Conservation (phyloP, 495 filamentous ascomycete genomes). For the Thozetella sp. region DNA sequence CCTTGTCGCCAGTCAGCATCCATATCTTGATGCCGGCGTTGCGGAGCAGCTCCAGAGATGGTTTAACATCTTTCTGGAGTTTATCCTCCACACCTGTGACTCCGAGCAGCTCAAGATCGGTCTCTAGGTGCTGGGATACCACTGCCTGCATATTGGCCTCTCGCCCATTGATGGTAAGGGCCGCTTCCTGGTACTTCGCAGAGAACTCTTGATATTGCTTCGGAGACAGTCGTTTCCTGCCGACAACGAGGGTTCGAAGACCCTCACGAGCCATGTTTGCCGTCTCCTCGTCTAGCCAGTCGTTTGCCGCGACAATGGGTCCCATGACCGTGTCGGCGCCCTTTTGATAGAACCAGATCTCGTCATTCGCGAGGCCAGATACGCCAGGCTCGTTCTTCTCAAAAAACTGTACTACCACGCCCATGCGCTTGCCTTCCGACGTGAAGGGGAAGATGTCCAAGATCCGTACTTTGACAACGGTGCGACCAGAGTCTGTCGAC, state of each 20-base stretch:
- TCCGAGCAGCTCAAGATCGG: conserved; percentile 86
- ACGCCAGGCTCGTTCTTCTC: conserved; percentile 45
- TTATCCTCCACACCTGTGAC: conserved; percentile 99
- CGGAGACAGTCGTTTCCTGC: conserved; percentile 75
- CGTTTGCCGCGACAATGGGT: conserved; percentile 88
- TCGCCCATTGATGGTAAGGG: conserved; percentile 74
- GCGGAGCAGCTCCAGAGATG: conserved; percentile 88
- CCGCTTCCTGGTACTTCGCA: conserved; percentile 73
- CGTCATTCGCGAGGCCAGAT: conserved; percentile 50
- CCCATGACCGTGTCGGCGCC: conserved; percentile 98
- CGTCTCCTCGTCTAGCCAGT: conserved; percentile 98
- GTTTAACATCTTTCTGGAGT: conserved; percentile 91
- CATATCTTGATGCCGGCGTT: conserved; percentile 99
- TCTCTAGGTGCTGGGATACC: conserved; percentile 80
- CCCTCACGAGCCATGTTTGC: conserved; percentile 99
- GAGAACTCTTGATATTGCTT: conserved; percentile 83
- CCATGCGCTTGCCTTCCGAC: conserved; percentile 97
- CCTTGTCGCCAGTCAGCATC: conserved; percentile 99
- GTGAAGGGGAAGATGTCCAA: conserved; percentile 98
- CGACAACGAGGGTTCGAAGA: conserved; percentile 90
- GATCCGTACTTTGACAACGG: conserved; percentile 85
- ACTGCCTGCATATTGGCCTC: conserved; percentile 81
- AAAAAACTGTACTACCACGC: conserved; percentile 87
- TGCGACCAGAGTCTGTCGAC: conserved; percentile 72
- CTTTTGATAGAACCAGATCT: conserved; percentile 99